Conservation (phyloP, 805 yeast species). For the Candida loeiensis region DNA sequence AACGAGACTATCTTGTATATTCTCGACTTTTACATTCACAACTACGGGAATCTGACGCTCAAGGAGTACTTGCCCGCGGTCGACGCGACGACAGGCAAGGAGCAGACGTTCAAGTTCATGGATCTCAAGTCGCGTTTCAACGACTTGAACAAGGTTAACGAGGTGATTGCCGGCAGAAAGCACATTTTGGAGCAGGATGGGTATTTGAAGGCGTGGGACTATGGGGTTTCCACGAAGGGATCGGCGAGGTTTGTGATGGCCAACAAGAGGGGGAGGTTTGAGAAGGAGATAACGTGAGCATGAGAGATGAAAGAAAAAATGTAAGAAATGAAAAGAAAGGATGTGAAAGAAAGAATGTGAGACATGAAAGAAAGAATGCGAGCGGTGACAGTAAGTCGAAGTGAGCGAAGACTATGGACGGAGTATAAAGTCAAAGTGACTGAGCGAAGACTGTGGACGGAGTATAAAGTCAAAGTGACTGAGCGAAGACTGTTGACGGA, state of each 20-base stretch:
- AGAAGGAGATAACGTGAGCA: slow-evolving; percentile 24
- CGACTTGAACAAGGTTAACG: slow-evolving; percentile 34
- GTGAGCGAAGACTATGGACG: too few relatives aligned
- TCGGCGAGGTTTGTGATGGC: slow-evolving; percentile 51
- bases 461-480: too few relatives aligned
- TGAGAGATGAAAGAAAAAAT: slow-evolving; percentile 8
- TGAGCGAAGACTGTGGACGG: too few relatives aligned
- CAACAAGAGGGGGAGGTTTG: slow-evolving; percentile 45
- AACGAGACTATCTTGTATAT: slow-evolving; percentile 55
- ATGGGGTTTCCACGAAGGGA: slow-evolving; percentile 35
- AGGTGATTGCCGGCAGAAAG: slow-evolving; percentile 22
- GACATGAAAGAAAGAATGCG: too few relatives aligned
- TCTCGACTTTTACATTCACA: slow-evolving; percentile 58
- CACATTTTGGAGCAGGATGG: slow-evolving; percentile 40
- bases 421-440: too few relatives aligned
- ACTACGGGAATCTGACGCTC: slow-evolving; percentile 49
- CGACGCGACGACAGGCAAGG: slow-evolving; percentile 39
- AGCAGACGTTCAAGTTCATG: slow-evolving; percentile 45
- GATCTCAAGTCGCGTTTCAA: slow-evolving; percentile 42
- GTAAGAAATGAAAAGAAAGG: too few relatives aligned
- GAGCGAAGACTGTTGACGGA: too few relatives aligned
- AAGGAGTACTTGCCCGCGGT: slow-evolving; percentile 39
- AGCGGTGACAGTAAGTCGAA: too few relatives aligned
- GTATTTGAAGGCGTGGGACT: slow-evolving; percentile 46
- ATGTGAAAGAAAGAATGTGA: too few relatives aligned